Evolutionary conservation across 371 early-diverging fungal genomes (phyloP).

Genomic region (Rhizopus arrhizus): DNA sequence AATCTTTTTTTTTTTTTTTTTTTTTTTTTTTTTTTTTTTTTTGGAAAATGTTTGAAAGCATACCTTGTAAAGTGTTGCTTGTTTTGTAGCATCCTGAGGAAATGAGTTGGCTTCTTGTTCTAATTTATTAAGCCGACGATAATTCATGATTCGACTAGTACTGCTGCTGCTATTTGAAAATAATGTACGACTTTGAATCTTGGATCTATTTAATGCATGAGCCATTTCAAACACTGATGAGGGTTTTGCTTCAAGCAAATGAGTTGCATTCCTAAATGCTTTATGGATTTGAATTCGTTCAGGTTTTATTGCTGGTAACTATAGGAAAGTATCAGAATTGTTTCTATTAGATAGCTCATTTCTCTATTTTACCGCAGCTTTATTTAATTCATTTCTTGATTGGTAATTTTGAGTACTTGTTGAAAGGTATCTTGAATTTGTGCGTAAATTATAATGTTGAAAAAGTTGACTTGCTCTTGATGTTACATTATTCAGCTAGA

Average conservation of each 20-base stretch:
- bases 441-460: constrained; percentile 23
- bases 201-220: constrained; percentile 13
- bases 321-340: not conserved
- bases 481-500: constrained; percentile 26
- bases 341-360: not conserved
- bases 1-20: not conserved
- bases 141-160: constrained; percentile 20
- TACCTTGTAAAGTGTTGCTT: constrained; percentile 76
- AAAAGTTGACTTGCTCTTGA: constrained; percentile 29
- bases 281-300: constrained; percentile 18
- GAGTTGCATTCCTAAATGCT: constrained; percentile 19
- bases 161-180: constrained; percentile 17
- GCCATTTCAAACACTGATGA: not conserved
- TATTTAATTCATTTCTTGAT: constrained; percentile 26
- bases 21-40: not conserved
- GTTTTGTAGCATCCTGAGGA: constrained; percentile 63
- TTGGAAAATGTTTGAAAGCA: constrained; percentile 1
- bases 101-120: constrained; percentile 71
- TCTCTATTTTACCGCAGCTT: constrained; percentile 16
- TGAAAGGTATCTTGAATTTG: constrained; percentile 4
- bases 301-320: constrained; percentile 19
- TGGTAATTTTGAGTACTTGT: constrained; percentile 9
- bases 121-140: constrained; percentile 37
- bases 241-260: constrained; percentile 16
- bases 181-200: constrained; percentile 20